Percentiles rank a stretch among this genome's conserved stretches.
These are phyloP conservation scores for Ambrosia trifida DNA, from an alignment of 129 eudicot species.

Conservation along the genomic window DNA sequence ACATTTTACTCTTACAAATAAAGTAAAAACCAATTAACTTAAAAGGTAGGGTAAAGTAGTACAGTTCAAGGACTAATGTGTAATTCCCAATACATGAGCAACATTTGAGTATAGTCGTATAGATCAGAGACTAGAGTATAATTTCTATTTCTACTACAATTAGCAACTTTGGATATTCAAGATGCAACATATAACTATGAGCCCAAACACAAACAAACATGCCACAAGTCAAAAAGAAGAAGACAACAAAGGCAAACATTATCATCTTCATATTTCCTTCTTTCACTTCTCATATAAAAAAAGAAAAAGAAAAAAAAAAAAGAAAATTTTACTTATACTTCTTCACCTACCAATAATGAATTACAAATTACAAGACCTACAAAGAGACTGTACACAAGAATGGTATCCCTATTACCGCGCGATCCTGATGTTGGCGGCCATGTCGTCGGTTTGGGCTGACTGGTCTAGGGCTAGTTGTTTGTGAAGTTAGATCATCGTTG, in stretches of 20 bases:
- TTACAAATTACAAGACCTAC: slow-evolving; percentile 57
- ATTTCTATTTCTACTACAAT: too few relatives aligned
- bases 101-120: too few relatives aligned
- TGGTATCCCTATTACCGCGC: slow-evolving; percentile 28
- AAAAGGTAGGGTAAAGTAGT: too few relatives aligned
- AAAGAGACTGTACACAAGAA: slow-evolving; percentile 84
- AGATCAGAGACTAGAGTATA: too few relatives aligned
- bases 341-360: slow-evolving; percentile 50
- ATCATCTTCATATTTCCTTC: slow-evolving; percentile 24
- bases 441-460: slow-evolving; percentile 16
- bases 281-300: slow-evolving; percentile 32
- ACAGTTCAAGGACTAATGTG: too few relatives aligned
- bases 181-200: slow-evolving; percentile 1
- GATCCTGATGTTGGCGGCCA: slow-evolving; percentile 21
- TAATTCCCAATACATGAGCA: too few relatives aligned
- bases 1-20: too few relatives aligned
- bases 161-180: too few relatives aligned
- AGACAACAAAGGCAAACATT: slow-evolving; percentile 29
- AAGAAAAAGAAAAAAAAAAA: background rate
- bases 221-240: slow-evolving; percentile 29
- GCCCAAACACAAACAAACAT: slow-evolving; percentile 13
- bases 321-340: slow-evolving; percentile 35
- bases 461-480: slow-evolving; percentile 31
- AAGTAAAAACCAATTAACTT: too few relatives aligned
- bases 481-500: slow-evolving; percentile 19